These are phyloP conservation scores for Anisodus acutangulus DNA, from an alignment of 257 asterid species.

Conservation along the genomic window DNA sequence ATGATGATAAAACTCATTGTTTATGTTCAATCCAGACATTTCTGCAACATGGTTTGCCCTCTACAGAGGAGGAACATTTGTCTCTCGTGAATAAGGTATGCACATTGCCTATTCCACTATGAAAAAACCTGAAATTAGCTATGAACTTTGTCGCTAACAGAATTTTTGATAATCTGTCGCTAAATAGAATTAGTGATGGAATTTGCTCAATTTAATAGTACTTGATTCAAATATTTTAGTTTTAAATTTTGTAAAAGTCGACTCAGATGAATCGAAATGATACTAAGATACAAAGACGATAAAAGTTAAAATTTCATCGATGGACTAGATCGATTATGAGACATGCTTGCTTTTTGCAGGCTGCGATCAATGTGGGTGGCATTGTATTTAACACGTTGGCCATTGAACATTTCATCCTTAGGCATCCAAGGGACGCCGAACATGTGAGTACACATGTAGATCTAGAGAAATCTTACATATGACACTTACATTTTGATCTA, in stretches of 20 bases:
- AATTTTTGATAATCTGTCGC: not conserved
- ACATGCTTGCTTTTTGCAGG: constrained; percentile 45
- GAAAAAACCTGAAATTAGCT: not conserved
- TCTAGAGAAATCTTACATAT: not conserved
- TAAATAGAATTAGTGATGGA: not conserved
- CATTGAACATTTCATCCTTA: constrained; percentile 81
- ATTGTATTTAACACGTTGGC: constrained; percentile 73
- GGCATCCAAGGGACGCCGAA: constrained; percentile 71
- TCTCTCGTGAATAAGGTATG: constrained; percentile 73
- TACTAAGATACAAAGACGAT: no score
- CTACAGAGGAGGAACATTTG: constrained; percentile 68
- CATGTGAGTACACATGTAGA: constrained; percentile 49
- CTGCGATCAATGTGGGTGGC: constrained; percentile 75
- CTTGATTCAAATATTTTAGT: not conserved
- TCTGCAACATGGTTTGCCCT: constrained; percentile 80
- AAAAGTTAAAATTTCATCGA: not conserved
- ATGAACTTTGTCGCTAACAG: not conserved
- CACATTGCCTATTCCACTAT: not conserved
- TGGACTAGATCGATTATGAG: not conserved
- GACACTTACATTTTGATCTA: not conserved
- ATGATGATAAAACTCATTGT: not conserved
- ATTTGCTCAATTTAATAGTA: not conserved
- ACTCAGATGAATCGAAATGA: no score
- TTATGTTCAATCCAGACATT: constrained; percentile 57
- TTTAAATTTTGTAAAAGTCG: no score